Conservation (phyloP, 2,329 filamentous ascomycete species). For the Alternaria triticina region DNA sequence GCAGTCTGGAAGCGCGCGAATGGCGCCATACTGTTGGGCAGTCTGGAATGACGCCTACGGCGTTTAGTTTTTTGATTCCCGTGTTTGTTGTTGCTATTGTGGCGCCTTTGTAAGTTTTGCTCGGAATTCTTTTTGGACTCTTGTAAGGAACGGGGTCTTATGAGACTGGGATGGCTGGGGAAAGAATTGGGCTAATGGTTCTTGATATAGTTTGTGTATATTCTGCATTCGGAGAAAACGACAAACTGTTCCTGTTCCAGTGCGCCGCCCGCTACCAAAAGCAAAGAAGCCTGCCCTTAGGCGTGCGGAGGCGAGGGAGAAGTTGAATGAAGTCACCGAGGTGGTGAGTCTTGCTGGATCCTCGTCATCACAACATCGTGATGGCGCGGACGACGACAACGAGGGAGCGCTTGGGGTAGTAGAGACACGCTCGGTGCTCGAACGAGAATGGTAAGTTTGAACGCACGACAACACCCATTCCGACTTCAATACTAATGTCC, state of each 20-base stretch:
- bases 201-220: slow-evolving; percentile 21
- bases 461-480: not conserved
- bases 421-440: slow-evolving; percentile 26
- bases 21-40: slow-evolving; percentile 24
- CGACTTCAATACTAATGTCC: slow-evolving; percentile 7
- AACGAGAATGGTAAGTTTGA: slow-evolving; percentile 35
- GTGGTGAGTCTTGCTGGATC: slow-evolving; percentile 11
- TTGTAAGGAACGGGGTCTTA: not conserved
- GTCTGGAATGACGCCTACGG: slow-evolving; percentile 34
- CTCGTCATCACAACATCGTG: not conserved
- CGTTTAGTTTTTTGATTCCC: slow-evolving; percentile 38
- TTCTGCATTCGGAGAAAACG: slow-evolving; percentile 29
- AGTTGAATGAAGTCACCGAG: slow-evolving; percentile 30
- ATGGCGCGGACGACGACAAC: not conserved
- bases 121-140: not conserved
- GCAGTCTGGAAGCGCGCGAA: slow-evolving; percentile 16
- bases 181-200: not conserved
- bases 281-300: slow-evolving; percentile 25
- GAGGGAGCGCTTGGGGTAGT: not conserved
- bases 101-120: slow-evolving; percentile 35
- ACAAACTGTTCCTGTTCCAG: slow-evolving; percentile 4
- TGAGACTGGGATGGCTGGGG: not conserved
- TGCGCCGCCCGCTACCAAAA: not conserved
- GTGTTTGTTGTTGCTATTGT: slow-evolving; percentile 37
- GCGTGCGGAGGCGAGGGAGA: slow-evolving; percentile 30